Base-by-base conservation (phyloP, 805 yeast species). In the Zygosaccharomyces kombuchaensis region DNA sequence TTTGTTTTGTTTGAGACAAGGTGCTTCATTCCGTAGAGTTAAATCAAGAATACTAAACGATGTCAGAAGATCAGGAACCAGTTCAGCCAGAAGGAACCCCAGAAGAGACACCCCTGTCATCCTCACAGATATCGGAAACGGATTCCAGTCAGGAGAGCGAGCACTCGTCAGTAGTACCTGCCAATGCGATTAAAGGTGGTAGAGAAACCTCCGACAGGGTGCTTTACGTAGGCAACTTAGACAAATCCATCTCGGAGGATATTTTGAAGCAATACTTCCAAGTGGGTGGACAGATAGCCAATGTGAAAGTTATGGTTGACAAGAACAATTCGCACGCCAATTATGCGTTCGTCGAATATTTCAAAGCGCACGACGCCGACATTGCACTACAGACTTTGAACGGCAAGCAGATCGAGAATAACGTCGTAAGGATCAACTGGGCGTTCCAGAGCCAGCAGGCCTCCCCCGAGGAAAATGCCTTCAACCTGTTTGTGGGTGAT, bases 401-500 rank as follows among this genome's bases (percentile, higher is more conserved):
- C 55, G 88, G 87, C 13, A 67, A 75, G 40, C 64, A 73, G 25
- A 60, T 84, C 47, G 78, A 78, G 51, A 74, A 75, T 43, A 68
- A 73, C 30, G 80, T 76, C 37, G 73, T 88, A 46, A 77, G 74
- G 50, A 76, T 87, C 59, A 84, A 86, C 53, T 85, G 87, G 82
- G 96, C 96, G 7, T 87, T 73, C 68, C 93, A 85, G 68, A 82
- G 88, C 35, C 85, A 84, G 56, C 84, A 84, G 53, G 76, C 80
- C 40, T 73, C 76, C 51, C 70, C 74, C 25, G 72, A 70, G 43
- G 78, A 76, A 34, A 81, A 76, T n/a, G 70, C 78, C 31, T 84
- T 72, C 66, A 87, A 85, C 60, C 70, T 89, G 41, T 89, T 88
- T 64, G 87, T 89, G 26, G 96, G 96, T 47, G 96, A 89, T 62